Evolutionary conservation across 2,329 filamentous ascomycete species (phyloP).

Genomic region (Aphanoascus verrucosus): DNA sequence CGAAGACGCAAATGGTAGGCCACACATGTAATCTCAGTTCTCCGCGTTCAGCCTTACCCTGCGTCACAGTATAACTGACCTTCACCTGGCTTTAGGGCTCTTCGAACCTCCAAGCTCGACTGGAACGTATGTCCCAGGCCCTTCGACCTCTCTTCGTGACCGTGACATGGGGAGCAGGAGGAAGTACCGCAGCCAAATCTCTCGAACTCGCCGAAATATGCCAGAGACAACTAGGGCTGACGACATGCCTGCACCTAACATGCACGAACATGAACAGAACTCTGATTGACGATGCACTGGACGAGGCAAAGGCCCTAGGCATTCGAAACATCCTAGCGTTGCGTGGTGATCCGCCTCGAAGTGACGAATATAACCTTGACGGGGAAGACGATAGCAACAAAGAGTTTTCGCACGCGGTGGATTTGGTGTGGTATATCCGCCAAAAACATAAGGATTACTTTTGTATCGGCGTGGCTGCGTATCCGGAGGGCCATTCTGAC

Average conservation of each 20-base stretch:
- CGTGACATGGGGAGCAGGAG: constrained; percentile 95
- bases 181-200: constrained; percentile 80
- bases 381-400: constrained; percentile 52
- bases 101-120: constrained; percentile 80
- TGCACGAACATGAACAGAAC: constrained; percentile 94
- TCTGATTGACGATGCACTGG: constrained; percentile 76
- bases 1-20: constrained; percentile 76
- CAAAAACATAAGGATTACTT: constrained; percentile 86
- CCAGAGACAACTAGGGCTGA: constrained; percentile 81
- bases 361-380: constrained; percentile 71
- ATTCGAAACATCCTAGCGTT: constrained; percentile 90
- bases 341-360: constrained; percentile 79
- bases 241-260: constrained; percentile 89
- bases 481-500: constrained; percentile 90
- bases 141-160: constrained; percentile 90
- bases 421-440: constrained; percentile 81
- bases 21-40: constrained; percentile 19
- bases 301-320: constrained; percentile 80
- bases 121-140: constrained; percentile 88
- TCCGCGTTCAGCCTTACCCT: neutral
- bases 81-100: constrained; percentile 50
- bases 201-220: constrained; percentile 91
- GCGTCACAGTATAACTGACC: constrained; percentile 19
- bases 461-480: constrained; percentile 86
- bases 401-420: constrained; percentile 79